A percentile compares a stretch with the other conserved stretches of the same genome.
Evolutionary conservation across 2,329 filamentous ascomycete species (phyloP).

Genomic region (Dendrostoma leiphaemia): DNA sequence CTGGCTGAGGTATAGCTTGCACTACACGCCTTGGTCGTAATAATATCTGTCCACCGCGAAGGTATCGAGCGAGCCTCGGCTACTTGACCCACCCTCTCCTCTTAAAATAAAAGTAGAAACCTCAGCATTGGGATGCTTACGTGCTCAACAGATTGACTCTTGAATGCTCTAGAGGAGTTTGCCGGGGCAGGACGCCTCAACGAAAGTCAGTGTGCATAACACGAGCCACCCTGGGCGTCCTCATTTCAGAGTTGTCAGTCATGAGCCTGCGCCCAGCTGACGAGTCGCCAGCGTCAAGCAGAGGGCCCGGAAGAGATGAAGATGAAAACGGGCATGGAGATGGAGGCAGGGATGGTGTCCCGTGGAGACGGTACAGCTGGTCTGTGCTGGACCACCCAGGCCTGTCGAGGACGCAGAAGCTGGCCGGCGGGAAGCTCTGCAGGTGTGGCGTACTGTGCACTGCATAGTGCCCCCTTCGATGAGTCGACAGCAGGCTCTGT

Average conservation of each 20-base stretch:
- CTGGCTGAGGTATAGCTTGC: too few species aligned
- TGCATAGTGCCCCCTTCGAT: not conserved
- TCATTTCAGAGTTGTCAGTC: not conserved
- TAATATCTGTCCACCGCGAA: not conserved
- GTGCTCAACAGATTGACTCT: not conserved
- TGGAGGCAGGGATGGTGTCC: not conserved
- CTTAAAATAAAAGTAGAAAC: not conserved
- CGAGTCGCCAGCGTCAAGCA: not conserved
- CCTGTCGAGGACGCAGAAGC: not conserved
- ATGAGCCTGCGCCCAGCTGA: constrained; percentile 2
- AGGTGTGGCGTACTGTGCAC: not conserved
- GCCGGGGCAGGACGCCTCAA: not conserved
- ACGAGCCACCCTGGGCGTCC: not conserved
- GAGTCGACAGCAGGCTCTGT: not conserved
- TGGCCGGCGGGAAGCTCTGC: not conserved
- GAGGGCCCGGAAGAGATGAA: not conserved
- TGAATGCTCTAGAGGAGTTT: not conserved
- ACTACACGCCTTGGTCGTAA: too few species aligned
- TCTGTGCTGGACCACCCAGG: not conserved
- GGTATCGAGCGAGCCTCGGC: not conserved
- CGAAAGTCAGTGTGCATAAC: not conserved
- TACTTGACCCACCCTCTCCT: not conserved
- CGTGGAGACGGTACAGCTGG: not conserved
- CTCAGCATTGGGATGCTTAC: not conserved
- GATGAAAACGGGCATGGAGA: not conserved